Conservation (phyloP, 129 eudicot genomes). For the Cynara cardunculus region DNA sequence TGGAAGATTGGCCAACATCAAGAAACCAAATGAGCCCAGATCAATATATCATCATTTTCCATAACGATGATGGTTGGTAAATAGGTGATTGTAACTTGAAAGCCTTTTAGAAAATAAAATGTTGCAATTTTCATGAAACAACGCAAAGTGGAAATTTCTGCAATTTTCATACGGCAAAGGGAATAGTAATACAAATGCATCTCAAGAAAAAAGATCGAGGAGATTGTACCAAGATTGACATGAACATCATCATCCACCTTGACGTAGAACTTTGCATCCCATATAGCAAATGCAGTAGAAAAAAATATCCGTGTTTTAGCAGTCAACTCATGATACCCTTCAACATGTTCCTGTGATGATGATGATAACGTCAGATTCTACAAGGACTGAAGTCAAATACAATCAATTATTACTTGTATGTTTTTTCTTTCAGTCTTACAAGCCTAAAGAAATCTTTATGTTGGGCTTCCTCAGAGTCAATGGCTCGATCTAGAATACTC, state of each 20-base stretch:
- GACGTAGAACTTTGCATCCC: conserved; percentile 88
- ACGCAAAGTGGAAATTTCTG: not conserved
- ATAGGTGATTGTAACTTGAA: not conserved
- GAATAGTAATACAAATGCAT: not conserved
- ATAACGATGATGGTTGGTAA: not conserved
- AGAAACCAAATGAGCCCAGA: not conserved
- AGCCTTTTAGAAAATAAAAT: not conserved
- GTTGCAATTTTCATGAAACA: not conserved
- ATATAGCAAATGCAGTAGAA: conserved; percentile 76
- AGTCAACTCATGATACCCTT: conserved; percentile 81
- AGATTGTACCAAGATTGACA: conserved; percentile 65
- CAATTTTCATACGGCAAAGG: not conserved
- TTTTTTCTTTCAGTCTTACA: conserved; percentile 31
- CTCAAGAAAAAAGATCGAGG: not conserved
- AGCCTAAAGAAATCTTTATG: conserved; percentile 84
- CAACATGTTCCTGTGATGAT: conserved; percentile 62
- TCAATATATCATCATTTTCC: not conserved
- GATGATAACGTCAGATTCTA: conserved; percentile 3
- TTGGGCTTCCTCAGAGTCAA: conserved; percentile 80
- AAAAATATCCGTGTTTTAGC: conserved; percentile 71
- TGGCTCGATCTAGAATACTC: conserved; percentile 78
- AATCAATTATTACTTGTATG: not conserved
- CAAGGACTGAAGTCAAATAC: conserved; percentile 19
- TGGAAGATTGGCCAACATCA: not conserved
- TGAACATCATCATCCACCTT: conserved; percentile 90